Evolutionary conservation across 176 grass and related monocot genomes (phyloP).

Genomic region (Lolium multiflorum): DNA sequence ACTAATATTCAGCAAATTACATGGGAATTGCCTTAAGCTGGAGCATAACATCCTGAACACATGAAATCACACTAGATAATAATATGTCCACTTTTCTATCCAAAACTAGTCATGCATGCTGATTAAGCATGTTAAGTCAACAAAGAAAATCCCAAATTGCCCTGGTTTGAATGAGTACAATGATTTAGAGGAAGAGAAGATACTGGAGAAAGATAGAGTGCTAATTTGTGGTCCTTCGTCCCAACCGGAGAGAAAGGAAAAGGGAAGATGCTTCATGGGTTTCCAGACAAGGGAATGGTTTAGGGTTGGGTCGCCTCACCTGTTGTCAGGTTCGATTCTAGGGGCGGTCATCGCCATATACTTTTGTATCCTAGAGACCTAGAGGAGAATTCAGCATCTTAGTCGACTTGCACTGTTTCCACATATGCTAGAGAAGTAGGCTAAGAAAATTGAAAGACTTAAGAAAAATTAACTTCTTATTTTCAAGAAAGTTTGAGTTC

Average conservation of each 20-base stretch:
- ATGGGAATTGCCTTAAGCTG: not conserved
- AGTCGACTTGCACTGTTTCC: slow-evolving; percentile 10
- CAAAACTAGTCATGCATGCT: not conserved
- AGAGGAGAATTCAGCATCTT: not conserved
- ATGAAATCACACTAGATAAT: not conserved
- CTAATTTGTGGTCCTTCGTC: not conserved
- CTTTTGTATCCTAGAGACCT: slow-evolving; percentile 16
- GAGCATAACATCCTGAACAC: not conserved
- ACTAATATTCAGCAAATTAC: not conserved
- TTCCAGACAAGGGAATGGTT: not conserved
- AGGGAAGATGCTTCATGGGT: slow-evolving; percentile 1
- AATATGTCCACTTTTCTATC: not conserved
- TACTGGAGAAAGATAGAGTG: not conserved
- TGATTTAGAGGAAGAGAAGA: not conserved
- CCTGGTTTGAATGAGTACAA: not conserved
- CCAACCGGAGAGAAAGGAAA: not conserved
- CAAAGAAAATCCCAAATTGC: not conserved
- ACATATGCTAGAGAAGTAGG: slow-evolving; percentile 7
- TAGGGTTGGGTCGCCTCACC: not conserved
- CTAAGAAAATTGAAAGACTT: not conserved
- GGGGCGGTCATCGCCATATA: not conserved
- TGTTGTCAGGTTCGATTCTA: not conserved
- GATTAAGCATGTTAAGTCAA: not conserved
- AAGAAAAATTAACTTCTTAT: not conserved
- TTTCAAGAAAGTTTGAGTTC: slow-evolving; percentile 38